Conservation (phyloP, 306 rosid genomes). For the Calophaca sinica region DNA sequence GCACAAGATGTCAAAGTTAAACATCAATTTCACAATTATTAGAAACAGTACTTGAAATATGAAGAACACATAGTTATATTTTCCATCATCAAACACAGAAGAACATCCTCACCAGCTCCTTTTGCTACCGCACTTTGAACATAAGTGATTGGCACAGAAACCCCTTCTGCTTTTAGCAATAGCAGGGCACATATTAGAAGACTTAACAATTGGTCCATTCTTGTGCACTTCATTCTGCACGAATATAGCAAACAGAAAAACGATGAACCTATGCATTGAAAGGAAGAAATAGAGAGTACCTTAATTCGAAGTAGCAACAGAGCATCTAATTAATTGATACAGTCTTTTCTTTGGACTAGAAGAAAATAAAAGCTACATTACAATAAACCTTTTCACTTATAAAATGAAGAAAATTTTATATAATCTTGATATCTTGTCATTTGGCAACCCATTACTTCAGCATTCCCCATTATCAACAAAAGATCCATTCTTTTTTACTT, state of each 20-base stretch:
- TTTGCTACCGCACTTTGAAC: slow-evolving; percentile 74
- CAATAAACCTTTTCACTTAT: too few relatives aligned
- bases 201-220: slow-evolving; percentile 53
- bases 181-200: slow-evolving; percentile 51
- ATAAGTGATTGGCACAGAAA: slow-evolving; percentile 73
- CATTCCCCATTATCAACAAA: not conserved
- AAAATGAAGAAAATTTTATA: not conserved
- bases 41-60: slow-evolving; percentile 2
- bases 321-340: not conserved
- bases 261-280: not conserved
- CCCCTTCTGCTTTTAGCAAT: slow-evolving; percentile 61
- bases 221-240: slow-evolving; percentile 65
- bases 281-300: not conserved
- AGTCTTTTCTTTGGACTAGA: too few relatives aligned
- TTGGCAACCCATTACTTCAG: slow-evolving; percentile 17
- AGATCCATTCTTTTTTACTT: slow-evolving; percentile 6
- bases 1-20: slow-evolving; percentile 40
- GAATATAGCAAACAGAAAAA: not conserved
- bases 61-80: slow-evolving; percentile 9
- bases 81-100: not conserved
- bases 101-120: slow-evolving; percentile 85
- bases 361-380: not conserved
- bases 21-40: slow-evolving; percentile 38
- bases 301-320: not conserved
- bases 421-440: not conserved